phyloP scores from a whole-genome alignment of 148 eudicot species.

The Cornus suecica region DNA sequence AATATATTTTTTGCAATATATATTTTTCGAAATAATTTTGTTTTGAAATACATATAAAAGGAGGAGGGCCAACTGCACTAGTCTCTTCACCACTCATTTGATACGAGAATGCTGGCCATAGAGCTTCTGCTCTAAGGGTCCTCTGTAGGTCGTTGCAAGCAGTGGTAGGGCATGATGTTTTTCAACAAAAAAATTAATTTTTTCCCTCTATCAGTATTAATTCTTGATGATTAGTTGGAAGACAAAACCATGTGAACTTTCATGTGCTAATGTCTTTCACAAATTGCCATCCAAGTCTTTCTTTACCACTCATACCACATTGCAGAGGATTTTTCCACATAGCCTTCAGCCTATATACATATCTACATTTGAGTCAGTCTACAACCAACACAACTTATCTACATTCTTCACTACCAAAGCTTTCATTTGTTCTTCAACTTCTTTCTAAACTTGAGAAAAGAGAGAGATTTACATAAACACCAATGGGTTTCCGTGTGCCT shows the following conservation, averaged over 20 bases:
- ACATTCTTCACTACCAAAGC: background rate
- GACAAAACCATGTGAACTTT: background rate
- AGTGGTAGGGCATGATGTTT: conserved; percentile 10
- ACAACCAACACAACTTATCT: background rate
- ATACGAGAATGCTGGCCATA: background rate
- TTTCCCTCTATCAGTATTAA: background rate
- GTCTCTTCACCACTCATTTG: too few species aligned
- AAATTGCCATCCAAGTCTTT: background rate
- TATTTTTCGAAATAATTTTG: too few species aligned
- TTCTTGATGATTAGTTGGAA: background rate
- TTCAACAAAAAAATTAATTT: conserved; percentile 1
- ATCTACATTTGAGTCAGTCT: background rate
- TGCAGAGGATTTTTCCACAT: background rate
- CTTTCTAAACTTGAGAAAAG: background rate
- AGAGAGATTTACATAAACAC: background rate
- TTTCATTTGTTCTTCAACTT: background rate
- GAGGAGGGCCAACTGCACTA: too few species aligned
- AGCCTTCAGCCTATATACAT: background rate
- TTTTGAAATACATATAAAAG: too few species aligned
- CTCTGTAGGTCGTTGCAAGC: background rate
- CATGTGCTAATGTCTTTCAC: background rate
- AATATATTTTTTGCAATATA: too few species aligned
- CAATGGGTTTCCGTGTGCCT: background rate
- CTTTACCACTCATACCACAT: background rate
- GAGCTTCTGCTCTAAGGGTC: background rate